Conservation (phyloP, 306 rosid genomes). For the Gleditsia sinensis region DNA sequence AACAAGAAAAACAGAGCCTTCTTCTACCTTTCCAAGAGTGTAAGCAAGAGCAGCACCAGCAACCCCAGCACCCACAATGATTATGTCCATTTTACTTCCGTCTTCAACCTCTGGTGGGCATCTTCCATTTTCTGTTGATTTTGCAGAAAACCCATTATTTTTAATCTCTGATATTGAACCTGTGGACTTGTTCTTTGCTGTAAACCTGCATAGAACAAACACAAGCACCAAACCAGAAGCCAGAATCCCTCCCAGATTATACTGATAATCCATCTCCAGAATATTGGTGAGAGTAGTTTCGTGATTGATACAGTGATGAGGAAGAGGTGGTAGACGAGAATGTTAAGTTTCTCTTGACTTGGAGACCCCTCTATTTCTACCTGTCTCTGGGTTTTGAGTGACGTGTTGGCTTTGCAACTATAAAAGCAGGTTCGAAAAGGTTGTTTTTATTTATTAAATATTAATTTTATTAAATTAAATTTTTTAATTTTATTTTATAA, state of each 20-base stretch:
- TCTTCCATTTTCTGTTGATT: slow-evolving; percentile 33
- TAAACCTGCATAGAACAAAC: slow-evolving; percentile 39
- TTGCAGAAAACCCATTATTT: slow-evolving; percentile 27
- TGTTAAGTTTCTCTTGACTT: background rate
- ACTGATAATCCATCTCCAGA: slow-evolving; percentile 51
- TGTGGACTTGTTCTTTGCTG: slow-evolving; percentile 38
- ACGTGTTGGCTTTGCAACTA: background rate
- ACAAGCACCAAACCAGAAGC: slow-evolving; percentile 45
- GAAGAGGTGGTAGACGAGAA: background rate
- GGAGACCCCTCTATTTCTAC: slow-evolving; percentile 8
- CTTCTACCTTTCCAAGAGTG: slow-evolving; percentile 65
- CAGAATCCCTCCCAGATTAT: slow-evolving; percentile 45
- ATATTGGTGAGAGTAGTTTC: background rate
- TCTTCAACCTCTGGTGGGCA: slow-evolving; percentile 19
- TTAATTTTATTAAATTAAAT: too few relatives aligned
- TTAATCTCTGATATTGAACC: slow-evolving; percentile 33
- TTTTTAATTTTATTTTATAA: too few relatives aligned
- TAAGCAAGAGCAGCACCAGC: slow-evolving; percentile 58
- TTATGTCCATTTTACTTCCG: slow-evolving; percentile 14
- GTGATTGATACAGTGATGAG: background rate
- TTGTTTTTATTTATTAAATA: too few relatives aligned
- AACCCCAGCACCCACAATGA: slow-evolving; percentile 59
- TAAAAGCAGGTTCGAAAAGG: too few relatives aligned
- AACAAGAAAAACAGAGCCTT: background rate
- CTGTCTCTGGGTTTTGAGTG: slow-evolving; percentile 1